These are phyloP conservation scores for Globisporangium radiosum DNA, from an alignment of 352 stramenopile genomes.

Conservation along the genomic window DNA sequence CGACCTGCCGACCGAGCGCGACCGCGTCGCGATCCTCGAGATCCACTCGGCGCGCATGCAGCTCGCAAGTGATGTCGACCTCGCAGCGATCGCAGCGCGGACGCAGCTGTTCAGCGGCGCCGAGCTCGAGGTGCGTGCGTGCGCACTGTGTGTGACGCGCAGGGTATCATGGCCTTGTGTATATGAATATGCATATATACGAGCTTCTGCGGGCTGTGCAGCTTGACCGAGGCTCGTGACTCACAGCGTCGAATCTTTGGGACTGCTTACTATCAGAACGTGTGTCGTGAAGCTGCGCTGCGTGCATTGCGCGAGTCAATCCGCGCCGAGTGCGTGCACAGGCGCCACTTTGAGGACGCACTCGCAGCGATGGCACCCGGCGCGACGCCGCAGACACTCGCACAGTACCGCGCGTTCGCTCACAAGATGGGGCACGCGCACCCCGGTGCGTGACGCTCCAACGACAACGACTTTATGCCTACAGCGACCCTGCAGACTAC, in stretches of 20 bases:
- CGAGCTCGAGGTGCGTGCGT: constrained; percentile 72
- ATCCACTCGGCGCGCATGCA: constrained; percentile 71
- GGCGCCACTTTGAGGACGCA: constrained; percentile 56
- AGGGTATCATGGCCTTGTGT: neutral
- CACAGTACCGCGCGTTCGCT: constrained; percentile 55
- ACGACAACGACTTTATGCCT: too few species aligned
- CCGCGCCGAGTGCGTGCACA: constrained; percentile 33
- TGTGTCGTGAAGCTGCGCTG: constrained; percentile 81
- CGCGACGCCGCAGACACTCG: constrained; percentile 46
- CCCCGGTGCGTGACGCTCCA: neutral
- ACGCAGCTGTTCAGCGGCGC: constrained; percentile 77
- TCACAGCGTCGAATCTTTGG: constrained; percentile 1
- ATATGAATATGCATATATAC: neutral
- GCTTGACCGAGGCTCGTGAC: too few species aligned
- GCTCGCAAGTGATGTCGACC: constrained; percentile 55
- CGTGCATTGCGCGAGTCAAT: constrained; percentile 70
- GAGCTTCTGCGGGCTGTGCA: neutral
- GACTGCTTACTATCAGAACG: constrained; percentile 38
- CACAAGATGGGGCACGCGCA: constrained; percentile 31
- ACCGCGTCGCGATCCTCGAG: constrained; percentile 62
- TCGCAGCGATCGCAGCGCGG: constrained; percentile 38
- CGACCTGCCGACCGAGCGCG: constrained; percentile 65
- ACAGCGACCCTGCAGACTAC: too few species aligned
- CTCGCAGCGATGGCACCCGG: constrained; percentile 42
- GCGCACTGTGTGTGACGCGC: too few species aligned